Percentiles rank a stretch among this genome's conserved stretches.
Conservation (phyloP, 1,139 yeast species). For the Sugiyamaella novakii region DNA sequence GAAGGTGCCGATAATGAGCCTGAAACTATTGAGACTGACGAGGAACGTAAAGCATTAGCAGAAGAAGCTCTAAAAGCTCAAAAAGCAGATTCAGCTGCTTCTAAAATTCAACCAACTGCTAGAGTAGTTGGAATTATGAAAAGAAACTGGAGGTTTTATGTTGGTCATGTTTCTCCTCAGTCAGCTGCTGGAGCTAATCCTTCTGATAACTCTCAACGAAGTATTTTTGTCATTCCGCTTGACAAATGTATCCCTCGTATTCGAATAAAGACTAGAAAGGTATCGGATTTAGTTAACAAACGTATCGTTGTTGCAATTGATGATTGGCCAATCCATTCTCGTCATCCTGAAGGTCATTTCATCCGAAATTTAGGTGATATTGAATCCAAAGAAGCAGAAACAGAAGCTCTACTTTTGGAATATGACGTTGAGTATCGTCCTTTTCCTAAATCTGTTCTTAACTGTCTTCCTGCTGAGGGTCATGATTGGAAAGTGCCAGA, state of each 20-base stretch:
- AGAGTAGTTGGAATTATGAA: slow-evolving; percentile 83
- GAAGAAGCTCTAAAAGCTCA: slow-evolving; percentile 73
- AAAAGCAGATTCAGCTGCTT: slow-evolving; percentile 43
- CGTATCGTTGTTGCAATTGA: slow-evolving; percentile 92
- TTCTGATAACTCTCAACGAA: slow-evolving; percentile 55
- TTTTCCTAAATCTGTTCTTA: slow-evolving; percentile 87
- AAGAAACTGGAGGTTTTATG: slow-evolving; percentile 95
- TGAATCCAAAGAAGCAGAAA: slow-evolving; percentile 93
- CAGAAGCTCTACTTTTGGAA: slow-evolving; percentile 89
- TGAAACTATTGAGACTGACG: slow-evolving; percentile 60
- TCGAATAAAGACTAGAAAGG: slow-evolving; percentile 84
- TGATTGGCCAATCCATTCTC: slow-evolving; percentile 83
- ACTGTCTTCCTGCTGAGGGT: slow-evolving; percentile 91
- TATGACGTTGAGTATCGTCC: slow-evolving; percentile 98
- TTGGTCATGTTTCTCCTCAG: slow-evolving; percentile 87
- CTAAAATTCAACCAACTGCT: slow-evolving; percentile 82
- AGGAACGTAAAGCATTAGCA: slow-evolving; percentile 72
- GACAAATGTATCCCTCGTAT: slow-evolving; percentile 87
- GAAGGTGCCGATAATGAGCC: slow-evolving; percentile 47
- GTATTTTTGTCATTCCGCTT: slow-evolving; percentile 84
- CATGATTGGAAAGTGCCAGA: slow-evolving; percentile 90
- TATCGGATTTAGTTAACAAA: slow-evolving; percentile 76
- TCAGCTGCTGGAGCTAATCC: slow-evolving; percentile 51
- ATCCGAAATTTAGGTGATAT: slow-evolving; percentile 86
- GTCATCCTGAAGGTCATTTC: slow-evolving; percentile 93